Conservation (phyloP, 805 yeast species). For the Pichia membranifaciens region DNA sequence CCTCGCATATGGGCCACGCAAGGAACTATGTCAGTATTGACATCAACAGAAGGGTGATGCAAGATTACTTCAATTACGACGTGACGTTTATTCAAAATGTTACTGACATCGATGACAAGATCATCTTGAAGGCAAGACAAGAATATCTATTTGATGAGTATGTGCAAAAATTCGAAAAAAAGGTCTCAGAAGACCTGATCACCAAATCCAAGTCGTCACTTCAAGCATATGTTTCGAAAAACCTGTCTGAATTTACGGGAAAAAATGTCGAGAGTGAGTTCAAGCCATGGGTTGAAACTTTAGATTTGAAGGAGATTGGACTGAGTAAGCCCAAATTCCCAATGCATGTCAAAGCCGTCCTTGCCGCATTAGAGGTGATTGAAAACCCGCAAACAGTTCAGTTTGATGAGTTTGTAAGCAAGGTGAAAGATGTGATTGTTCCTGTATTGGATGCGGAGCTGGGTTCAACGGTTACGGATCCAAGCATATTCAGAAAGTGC, state of each 20-base stretch:
- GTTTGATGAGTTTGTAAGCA: conserved; percentile 37
- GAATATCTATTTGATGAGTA: conserved; percentile 68
- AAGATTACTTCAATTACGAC: conserved; percentile 88
- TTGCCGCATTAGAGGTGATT: conserved; percentile 34
- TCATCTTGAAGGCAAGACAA: conserved; percentile 91
- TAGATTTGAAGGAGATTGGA: conserved; percentile 48
- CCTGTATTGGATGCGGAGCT: conserved; percentile 63
- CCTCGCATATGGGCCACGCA: conserved; percentile 98
- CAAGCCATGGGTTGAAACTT: conserved; percentile 42
- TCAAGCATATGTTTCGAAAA: conserved; percentile 43
- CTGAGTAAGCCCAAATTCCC: conserved; percentile 72
- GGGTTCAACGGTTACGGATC: conserved; percentile 79
- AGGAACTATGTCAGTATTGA: conserved; percentile 94
- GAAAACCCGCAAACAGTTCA: conserved; percentile 16
- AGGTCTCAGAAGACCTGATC: conserved; percentile 33
- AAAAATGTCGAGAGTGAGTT: conserved; percentile 33
- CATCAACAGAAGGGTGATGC: conserved; percentile 82
- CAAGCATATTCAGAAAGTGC: conserved; percentile 70
- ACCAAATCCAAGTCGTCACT: conserved; percentile 40
- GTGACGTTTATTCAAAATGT: conserved; percentile 90
- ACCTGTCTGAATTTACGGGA: conserved; percentile 40
- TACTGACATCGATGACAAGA: conserved; percentile 98
- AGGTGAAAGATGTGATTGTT: conserved; percentile 70
- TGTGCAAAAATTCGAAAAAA: conserved; percentile 27
- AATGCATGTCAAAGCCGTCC: conserved; percentile 70